phyloP scores from a whole-genome alignment of 345 rosid species.

The Brassica nigra region DNA sequence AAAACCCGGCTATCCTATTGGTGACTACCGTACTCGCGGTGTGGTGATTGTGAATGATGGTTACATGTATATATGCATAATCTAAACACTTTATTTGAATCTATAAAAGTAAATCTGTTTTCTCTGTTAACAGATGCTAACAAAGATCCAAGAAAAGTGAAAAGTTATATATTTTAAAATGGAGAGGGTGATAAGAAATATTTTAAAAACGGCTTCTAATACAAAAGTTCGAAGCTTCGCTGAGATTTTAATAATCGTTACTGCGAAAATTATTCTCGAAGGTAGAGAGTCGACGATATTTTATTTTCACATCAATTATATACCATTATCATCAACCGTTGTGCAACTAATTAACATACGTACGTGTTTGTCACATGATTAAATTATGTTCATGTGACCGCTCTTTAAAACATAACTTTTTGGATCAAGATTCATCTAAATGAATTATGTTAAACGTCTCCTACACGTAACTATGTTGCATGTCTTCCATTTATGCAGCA shows the following conservation, averaged over 20 bases:
- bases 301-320: slow-evolving; percentile 20
- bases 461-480: not conserved
- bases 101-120: not conserved
- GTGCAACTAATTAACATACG: not conserved
- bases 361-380: not conserved
- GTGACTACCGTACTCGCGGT: not conserved
- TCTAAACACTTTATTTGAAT: not conserved
- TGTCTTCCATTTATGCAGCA: not conserved
- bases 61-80: not conserved
- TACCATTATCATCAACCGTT: not conserved
- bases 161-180: not conserved
- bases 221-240: slow-evolving; percentile 52
- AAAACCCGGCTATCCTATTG: too few species aligned
- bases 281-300: slow-evolving; percentile 17
- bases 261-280: slow-evolving; percentile 25
- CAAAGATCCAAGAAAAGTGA: not conserved
- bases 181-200: not conserved
- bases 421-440: not conserved
- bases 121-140: not conserved
- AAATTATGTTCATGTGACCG: not conserved
- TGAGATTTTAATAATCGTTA: slow-evolving; percentile 10
- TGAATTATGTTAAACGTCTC: not conserved
- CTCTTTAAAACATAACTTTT: not conserved
- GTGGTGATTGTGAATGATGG: not conserved
- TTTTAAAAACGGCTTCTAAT: slow-evolving; percentile 12